A percentile compares a stretch with the other conserved stretches of the same genome.
phyloP scores from a whole-genome alignment of 179 eudicot species.

The Nepenthes alata region DNA sequence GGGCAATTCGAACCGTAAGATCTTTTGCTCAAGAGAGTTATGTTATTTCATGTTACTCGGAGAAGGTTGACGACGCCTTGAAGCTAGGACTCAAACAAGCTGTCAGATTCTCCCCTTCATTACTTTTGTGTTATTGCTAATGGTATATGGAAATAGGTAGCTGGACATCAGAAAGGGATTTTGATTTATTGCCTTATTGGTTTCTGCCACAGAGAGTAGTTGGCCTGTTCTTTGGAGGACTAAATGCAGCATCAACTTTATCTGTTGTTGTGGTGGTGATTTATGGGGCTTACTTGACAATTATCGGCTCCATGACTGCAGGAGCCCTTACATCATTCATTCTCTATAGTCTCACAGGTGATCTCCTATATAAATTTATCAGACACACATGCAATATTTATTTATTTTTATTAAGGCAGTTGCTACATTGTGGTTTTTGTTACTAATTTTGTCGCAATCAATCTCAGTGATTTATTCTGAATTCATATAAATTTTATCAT shows the following conservation, averaged over 20 bases:
- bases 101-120: constrained; percentile 29
- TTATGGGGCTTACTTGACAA: constrained; percentile 74
- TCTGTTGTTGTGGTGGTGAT: constrained; percentile 75
- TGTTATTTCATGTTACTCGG: constrained; percentile 56
- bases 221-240: constrained; percentile 65
- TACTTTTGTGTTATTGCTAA: constrained; percentile 1
- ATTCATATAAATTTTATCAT: too few relatives aligned
- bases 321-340: constrained; percentile 86
- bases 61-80: constrained; percentile 74
- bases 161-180: neutral
- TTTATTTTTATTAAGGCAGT: neutral
- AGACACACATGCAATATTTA: neutral
- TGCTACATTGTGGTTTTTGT: too few relatives aligned
- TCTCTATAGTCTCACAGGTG: constrained; percentile 83
- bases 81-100: constrained; percentile 78
- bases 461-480: too few relatives aligned
- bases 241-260: constrained; percentile 77
- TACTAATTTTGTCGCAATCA: too few relatives aligned
- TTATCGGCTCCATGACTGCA: constrained; percentile 59
- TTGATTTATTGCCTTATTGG: neutral
- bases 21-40: constrained; percentile 73
- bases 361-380: neutral
- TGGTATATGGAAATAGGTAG: too few relatives aligned
- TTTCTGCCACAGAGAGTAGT: constrained; percentile 46
- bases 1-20: constrained; percentile 80